Evolutionary conservation across 208 protist genomes (phyloP), one percentile per base, ranked within the genome.

Genomic region (Vickermania spadyakhi): DNA sequence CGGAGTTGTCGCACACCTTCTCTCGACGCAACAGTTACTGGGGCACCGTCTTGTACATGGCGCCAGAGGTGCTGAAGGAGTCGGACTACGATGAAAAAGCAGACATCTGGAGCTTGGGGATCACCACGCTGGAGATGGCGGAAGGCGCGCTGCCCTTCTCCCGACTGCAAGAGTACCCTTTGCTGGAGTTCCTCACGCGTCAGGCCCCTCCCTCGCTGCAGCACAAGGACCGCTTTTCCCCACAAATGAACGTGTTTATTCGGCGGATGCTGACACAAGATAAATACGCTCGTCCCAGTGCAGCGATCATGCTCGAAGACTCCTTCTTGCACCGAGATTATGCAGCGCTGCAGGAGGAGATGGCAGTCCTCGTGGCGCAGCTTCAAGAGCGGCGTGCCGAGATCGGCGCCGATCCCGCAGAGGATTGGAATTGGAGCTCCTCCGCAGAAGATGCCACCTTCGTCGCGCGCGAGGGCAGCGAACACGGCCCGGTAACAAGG

Each of bases 41-140:
- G 27, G 91, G 91, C 26, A 97, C 91, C 28, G 66, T 90, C 26
- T 79, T 93, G 51, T 98, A 93, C 92, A 97, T 97, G 90, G 93
- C 93, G 2, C 94, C 91, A 22, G 89, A 96, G 74, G 81, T 79
- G 11, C 92, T 97, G 66, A 73, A 80, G 25, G 89, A 96, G 64
- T 79, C 73, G 13, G 80, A 92, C 55, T 98, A 98, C 71, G 89
- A 96, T 64, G 81, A 84, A 58, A 81, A 79, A 52, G 96, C 94
- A 2, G 97, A 98, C 58, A 78, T 98, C 25, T 98, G 96, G 96
- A 97, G 91, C 60, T 70, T 97, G 21, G 96, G 96, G 27, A 98
- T 99, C 62, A 98, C 96, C 26, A 67, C 82, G 0, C 97, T 98
- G 68, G 97, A 99, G 60, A 93, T 99, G 86, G 97, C 96, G 29